phyloP scores from a whole-genome alignment of 2,329 filamentous ascomycete species.

The Mariannaea sp. region DNA sequence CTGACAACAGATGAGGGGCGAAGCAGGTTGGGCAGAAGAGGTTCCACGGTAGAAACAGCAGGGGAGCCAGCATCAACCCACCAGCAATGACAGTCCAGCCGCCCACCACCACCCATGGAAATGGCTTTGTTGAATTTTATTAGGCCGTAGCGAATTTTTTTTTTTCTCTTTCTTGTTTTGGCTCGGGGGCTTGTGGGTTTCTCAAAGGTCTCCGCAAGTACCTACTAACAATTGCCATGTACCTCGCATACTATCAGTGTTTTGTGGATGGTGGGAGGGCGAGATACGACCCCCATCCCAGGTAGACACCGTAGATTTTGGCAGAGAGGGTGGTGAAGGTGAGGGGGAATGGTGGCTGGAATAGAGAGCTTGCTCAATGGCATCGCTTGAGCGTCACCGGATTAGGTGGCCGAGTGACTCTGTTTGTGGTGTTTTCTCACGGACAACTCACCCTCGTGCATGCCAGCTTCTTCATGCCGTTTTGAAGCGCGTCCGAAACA shows the following conservation, averaged over 20 bases:
- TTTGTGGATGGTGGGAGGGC: conserved; percentile 9
- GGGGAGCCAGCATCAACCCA: conserved; percentile 20
- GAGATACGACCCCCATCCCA: background rate
- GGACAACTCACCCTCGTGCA: background rate
- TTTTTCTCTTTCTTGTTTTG: conserved; percentile 15
- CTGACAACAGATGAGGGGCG: conserved; percentile 35
- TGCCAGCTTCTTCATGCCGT: background rate
- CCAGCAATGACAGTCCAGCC: conserved; percentile 22
- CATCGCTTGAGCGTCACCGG: background rate
- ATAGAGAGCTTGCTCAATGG: background rate
- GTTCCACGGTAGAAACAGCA: conserved; percentile 20
- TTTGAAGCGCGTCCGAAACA: conserved; percentile 12
- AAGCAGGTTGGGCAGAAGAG: conserved; percentile 37
- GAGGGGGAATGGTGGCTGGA: background rate
- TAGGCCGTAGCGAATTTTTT: conserved; percentile 38
- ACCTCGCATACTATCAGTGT: conserved; percentile 25
- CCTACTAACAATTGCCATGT: conserved; percentile 39
- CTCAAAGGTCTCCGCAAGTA: conserved; percentile 34
- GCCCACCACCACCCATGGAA: conserved; percentile 27
- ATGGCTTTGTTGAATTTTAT: conserved; percentile 30
- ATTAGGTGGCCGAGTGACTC: background rate
- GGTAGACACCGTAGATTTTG: background rate
- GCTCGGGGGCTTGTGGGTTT: conserved; percentile 16
- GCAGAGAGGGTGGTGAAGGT: background rate
- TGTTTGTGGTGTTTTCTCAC: background rate